Conservation (phyloP, 805 yeast genomes). For the Yamadazyma kitorensis region DNA sequence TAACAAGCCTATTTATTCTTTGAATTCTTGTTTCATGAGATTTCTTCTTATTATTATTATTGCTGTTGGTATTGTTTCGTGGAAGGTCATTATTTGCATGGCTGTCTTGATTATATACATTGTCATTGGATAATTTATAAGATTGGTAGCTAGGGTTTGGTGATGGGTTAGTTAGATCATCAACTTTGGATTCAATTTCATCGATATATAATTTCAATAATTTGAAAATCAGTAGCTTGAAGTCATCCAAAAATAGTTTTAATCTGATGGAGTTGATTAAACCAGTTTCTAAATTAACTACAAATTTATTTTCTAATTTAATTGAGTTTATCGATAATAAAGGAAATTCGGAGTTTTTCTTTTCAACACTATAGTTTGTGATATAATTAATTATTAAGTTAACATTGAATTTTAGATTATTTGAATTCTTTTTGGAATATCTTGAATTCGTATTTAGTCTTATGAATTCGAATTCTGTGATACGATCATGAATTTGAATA, state of each 20-base stretch:
- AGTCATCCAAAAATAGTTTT: constrained; percentile 21
- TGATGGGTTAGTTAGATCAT: not conserved
- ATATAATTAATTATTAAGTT: constrained; percentile 13
- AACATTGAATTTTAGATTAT: constrained; percentile 18
- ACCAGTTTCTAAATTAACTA: constrained; percentile 18
- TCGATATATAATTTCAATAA: constrained; percentile 15
- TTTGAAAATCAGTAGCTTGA: constrained; percentile 20
- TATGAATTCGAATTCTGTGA: constrained; percentile 18
- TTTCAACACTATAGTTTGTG: constrained; percentile 1
- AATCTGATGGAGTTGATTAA: constrained; percentile 16
- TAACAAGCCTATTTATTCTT: too few relatives aligned
- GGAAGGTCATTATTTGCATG: too few relatives aligned
- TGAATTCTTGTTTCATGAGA: too few relatives aligned
- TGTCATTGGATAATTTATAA: constrained; percentile 3
- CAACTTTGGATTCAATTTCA: constrained; percentile 6
- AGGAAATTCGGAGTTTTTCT: constrained; percentile 8
- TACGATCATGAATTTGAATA: constrained; percentile 5
- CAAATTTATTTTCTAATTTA: constrained; percentile 14
- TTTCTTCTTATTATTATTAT: too few relatives aligned
- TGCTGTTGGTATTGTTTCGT: too few relatives aligned
- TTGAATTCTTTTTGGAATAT: constrained; percentile 14
- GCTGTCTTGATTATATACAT: constrained; percentile 1
- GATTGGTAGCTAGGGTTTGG: not conserved
- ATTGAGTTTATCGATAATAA: constrained; percentile 10
- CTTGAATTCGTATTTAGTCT: constrained; percentile 19